Percentiles rank a stretch among this genome's conserved stretches.
These are phyloP conservation scores for Williopsis jadinii DNA, from an alignment of 1,139 yeast genomes.

Conservation along the genomic window DNA sequence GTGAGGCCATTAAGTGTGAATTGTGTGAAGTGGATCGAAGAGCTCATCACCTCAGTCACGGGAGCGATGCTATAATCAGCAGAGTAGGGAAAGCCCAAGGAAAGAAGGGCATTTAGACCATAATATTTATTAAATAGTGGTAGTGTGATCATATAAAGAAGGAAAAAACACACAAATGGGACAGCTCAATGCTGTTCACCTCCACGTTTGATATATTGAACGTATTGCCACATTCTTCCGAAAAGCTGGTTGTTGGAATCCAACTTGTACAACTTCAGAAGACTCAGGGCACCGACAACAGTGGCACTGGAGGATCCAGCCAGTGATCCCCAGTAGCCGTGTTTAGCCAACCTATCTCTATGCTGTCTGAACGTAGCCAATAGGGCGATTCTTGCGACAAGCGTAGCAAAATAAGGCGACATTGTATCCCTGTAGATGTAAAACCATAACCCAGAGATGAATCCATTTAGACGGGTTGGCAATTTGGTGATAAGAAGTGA, in stretches of 20 bases:
- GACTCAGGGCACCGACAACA: constrained; percentile 4
- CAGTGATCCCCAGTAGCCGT: not conserved
- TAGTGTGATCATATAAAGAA: too few relatives aligned
- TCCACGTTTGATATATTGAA: constrained; percentile 6
- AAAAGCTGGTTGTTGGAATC: constrained; percentile 2
- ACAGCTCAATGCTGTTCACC: not conserved
- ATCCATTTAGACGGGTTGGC: constrained; percentile 6
- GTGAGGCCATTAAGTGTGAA: too few relatives aligned
- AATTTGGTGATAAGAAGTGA: constrained; percentile 5
- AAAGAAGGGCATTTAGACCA: too few relatives aligned
- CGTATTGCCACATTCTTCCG: constrained; percentile 4
- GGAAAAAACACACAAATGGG: too few relatives aligned
- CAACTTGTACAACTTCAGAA: constrained; percentile 4
- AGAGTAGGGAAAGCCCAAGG: too few relatives aligned
- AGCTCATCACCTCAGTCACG: too few relatives aligned
- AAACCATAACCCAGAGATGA: constrained; percentile 12
- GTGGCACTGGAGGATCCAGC: constrained; percentile 1
- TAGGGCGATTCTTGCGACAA: constrained; percentile 6
- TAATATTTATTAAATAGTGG: too few relatives aligned
- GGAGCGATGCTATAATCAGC: too few relatives aligned
- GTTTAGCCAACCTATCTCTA: constrained; percentile 2
- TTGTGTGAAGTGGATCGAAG: too few relatives aligned
- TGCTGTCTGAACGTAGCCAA: constrained; percentile 6
- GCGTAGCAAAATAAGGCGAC: constrained; percentile 1
- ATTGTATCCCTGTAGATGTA: constrained; percentile 3